phyloP scores from a whole-genome alignment of 2,329 filamentous ascomycete species.

The Mycogone perniciosa region DNA sequence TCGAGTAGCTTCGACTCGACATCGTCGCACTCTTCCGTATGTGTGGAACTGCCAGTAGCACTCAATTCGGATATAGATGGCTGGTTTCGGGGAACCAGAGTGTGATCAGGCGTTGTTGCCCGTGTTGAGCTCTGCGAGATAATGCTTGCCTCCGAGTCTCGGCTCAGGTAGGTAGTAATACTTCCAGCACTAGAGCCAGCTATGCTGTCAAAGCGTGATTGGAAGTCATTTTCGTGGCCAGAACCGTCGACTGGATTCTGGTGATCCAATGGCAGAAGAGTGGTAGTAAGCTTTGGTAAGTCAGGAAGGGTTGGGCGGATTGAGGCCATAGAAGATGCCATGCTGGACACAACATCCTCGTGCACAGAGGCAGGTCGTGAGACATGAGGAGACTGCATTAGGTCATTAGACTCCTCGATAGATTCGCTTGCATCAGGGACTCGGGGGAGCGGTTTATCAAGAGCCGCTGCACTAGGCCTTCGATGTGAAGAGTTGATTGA shows the following conservation, averaged over 20 bases:
- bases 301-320: constrained; percentile 46
- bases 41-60: constrained; percentile 55
- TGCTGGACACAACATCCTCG: constrained; percentile 37
- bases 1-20: constrained; percentile 80
- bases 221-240: constrained; percentile 44
- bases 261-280: constrained; percentile 41
- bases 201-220: constrained; percentile 60
- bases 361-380: constrained; percentile 39
- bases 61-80: constrained; percentile 64
- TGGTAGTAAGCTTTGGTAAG: constrained; percentile 51
- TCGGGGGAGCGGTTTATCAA: constrained; percentile 63
- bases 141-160: constrained; percentile 74
- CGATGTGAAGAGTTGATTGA: constrained; percentile 31
- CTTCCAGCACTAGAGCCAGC: constrained; percentile 72
- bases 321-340: constrained; percentile 42
- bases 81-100: constrained; percentile 48
- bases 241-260: constrained; percentile 42
- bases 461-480: constrained; percentile 37
- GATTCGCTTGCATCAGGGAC: constrained; percentile 40
- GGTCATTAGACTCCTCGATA: constrained; percentile 15
- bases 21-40: constrained; percentile 71
- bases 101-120: constrained; percentile 75
- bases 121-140: constrained; percentile 78
- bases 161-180: constrained; percentile 70
- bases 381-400: constrained; percentile 27